phyloP scores from a whole-genome alignment of 768 basidiomycete species.

The Lactarius hatsudake region DNA sequence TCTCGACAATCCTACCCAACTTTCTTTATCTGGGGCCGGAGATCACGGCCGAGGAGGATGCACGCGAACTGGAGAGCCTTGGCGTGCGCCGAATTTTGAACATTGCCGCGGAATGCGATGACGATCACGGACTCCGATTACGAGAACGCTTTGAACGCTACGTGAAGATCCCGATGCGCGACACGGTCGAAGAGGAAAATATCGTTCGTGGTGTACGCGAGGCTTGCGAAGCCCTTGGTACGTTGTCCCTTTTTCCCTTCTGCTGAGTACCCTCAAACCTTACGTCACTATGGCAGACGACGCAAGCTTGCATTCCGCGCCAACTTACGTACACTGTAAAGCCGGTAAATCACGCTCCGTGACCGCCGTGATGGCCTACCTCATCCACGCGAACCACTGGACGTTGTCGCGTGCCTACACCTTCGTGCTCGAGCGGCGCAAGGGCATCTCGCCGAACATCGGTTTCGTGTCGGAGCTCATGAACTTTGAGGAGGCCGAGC shows the following conservation, averaged over 20 bases:
- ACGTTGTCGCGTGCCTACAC: slow-evolving; percentile 87
- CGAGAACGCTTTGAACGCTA: slow-evolving; percentile 78
- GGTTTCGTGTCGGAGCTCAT: slow-evolving; percentile 97
- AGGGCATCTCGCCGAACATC: slow-evolving; percentile 95
- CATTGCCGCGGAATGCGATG: slow-evolving; percentile 87
- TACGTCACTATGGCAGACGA: slow-evolving; percentile 57
- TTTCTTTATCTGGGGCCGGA: slow-evolving; percentile 94
- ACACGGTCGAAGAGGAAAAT: slow-evolving; percentile 92
- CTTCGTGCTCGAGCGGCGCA: slow-evolving; percentile 88
- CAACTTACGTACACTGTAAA: slow-evolving; percentile 95
- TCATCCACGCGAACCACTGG: slow-evolving; percentile 98
- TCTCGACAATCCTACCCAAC: slow-evolving; percentile 87
- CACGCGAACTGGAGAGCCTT: slow-evolving; percentile 64
- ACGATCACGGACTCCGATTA: slow-evolving; percentile 71
- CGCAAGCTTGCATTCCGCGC: slow-evolving; percentile 81
- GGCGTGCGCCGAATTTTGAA: slow-evolving; percentile 90
- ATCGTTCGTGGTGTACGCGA: slow-evolving; percentile 78
- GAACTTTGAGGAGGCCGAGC: slow-evolving; percentile 91
- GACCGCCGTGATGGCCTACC: slow-evolving; percentile 94
- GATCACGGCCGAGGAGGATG: slow-evolving; percentile 68
- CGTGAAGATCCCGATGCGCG: slow-evolving; percentile 85
- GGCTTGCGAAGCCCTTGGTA: slow-evolving; percentile 85
- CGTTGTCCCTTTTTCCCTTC: slow-evolving; percentile 33
- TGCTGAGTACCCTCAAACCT: slow-evolving; percentile 3
- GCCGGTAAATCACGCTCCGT: slow-evolving; percentile 95